Evolutionary conservation across 2,329 filamentous ascomycete genomes (phyloP).

Genomic region (Onygenales sp.): DNA sequence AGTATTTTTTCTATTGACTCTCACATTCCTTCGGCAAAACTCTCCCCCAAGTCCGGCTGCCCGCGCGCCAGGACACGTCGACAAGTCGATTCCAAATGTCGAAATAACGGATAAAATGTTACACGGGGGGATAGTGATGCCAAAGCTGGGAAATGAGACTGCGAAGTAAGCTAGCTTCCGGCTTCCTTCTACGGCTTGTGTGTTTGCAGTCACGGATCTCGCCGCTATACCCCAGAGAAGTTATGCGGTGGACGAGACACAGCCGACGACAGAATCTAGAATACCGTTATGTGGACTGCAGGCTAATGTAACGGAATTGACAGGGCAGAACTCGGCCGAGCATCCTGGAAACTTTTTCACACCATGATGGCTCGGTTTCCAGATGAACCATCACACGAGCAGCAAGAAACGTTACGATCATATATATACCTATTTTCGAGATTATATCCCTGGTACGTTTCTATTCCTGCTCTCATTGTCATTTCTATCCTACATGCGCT

Average conservation of each 20-base stretch:
- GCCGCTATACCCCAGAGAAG: not conserved
- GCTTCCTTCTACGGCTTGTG: not conserved
- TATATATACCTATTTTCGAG: constrained; percentile 57
- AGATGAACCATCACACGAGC: constrained; percentile 51
- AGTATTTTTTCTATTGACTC: constrained; percentile 27
- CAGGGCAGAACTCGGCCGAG: constrained; percentile 54
- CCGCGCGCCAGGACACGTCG: constrained; percentile 32
- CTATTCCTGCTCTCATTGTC: not conserved
- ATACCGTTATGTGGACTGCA: too few species aligned
- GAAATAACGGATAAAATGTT: constrained; percentile 24
- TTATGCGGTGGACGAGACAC: too few species aligned
- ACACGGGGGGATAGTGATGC: constrained; percentile 37
- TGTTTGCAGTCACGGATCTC: not conserved
- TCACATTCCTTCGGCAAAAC: constrained; percentile 29
- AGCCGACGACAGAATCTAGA: too few species aligned
- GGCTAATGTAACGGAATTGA: not conserved
- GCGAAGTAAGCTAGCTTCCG: constrained; percentile 29
- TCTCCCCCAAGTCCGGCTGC: constrained; percentile 28
- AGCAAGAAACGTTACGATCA: constrained; percentile 48
- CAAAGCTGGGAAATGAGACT: constrained; percentile 40
- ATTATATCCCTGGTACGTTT: constrained; percentile 51
- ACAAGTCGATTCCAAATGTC: constrained; percentile 18
- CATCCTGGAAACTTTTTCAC: constrained; percentile 58
- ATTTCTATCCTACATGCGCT: not conserved
- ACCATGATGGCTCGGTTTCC: constrained; percentile 59